phyloP scores from a whole-genome alignment of 805 yeast species.

The Yamadazyma akitaensis region DNA sequence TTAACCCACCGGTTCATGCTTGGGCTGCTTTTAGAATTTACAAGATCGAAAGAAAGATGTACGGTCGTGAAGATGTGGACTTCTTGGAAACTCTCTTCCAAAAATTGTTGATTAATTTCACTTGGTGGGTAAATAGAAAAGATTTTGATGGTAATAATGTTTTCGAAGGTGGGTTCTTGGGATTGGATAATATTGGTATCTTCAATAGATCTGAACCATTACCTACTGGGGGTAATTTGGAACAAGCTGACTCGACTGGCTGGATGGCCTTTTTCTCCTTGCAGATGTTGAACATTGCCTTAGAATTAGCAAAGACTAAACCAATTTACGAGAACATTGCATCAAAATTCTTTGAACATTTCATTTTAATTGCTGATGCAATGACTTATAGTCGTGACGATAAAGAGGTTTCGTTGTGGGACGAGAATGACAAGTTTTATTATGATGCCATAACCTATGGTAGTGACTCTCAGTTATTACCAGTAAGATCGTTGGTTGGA shows the following conservation, averaged over 20 bases:
- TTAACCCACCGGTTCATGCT: constrained; percentile 97
- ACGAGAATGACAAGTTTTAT: constrained; percentile 82
- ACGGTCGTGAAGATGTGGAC: constrained; percentile 74
- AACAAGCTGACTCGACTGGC: constrained; percentile 94
- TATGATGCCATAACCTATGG: constrained; percentile 91
- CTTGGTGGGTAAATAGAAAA: constrained; percentile 97
- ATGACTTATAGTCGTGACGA: constrained; percentile 63
- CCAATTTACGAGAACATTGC: constrained; percentile 92
- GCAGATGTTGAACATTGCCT: constrained; percentile 88
- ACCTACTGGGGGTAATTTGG: constrained; percentile 87
- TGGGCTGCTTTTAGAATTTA: constrained; percentile 89
- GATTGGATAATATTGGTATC: constrained; percentile 88
- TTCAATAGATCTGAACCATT: constrained; percentile 90
- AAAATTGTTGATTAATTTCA: constrained; percentile 80
- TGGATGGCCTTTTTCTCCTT: constrained; percentile 95
- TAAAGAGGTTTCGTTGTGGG: constrained; percentile 73
- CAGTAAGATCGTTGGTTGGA: constrained; percentile 87
- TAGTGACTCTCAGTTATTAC: constrained; percentile 62
- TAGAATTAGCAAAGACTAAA: constrained; percentile 81
- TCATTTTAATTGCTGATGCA: constrained; percentile 87
- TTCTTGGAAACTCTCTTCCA: constrained; percentile 93
- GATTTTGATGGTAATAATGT: constrained; percentile 84
- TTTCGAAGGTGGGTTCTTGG: constrained; percentile 92
- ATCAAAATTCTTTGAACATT: constrained; percentile 90
- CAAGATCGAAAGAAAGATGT: constrained; percentile 82